A percentile compares a stretch with the other conserved stretches of the same genome.
Conservation (phyloP, 179 eudicot genomes). For the Kewa caespitosa region DNA sequence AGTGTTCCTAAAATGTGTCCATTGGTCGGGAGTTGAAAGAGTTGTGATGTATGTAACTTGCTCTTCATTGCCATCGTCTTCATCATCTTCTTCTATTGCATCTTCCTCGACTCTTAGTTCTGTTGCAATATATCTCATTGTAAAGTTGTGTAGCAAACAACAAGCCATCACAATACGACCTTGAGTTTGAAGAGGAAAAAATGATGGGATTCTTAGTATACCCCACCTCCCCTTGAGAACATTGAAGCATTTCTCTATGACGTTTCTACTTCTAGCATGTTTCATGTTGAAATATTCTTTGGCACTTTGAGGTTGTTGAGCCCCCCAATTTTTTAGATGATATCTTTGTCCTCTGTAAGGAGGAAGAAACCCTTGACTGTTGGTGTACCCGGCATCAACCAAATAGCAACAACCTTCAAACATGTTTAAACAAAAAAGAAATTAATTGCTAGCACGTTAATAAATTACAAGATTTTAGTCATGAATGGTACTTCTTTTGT, state of each 20-base stretch:
- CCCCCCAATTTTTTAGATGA: slow-evolving; percentile 7
- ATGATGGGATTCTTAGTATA: neutral
- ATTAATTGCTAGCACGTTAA: no score
- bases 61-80: no score
- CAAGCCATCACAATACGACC: no score
- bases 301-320: neutral
- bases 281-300: slow-evolving; percentile 8
- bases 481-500: neutral
- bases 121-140: no score
- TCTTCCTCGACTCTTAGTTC: no score
- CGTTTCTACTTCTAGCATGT: neutral
- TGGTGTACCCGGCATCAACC: neutral
- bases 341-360: slow-evolving; percentile 10
- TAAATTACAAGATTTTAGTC: neutral
- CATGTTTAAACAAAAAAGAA: no score
- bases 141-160: no score
- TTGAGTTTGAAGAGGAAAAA: neutral
- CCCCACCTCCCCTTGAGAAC: neutral
- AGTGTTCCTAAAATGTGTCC: no score
- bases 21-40: no score
- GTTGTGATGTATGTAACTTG: no score
- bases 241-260: neutral
- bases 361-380: neutral
- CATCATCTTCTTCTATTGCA: no score
- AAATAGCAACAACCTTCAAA: neutral